These are phyloP conservation scores for Auricularia auricula-judae DNA, from an alignment of 768 basidiomycete species.

Conservation along the genomic window DNA sequence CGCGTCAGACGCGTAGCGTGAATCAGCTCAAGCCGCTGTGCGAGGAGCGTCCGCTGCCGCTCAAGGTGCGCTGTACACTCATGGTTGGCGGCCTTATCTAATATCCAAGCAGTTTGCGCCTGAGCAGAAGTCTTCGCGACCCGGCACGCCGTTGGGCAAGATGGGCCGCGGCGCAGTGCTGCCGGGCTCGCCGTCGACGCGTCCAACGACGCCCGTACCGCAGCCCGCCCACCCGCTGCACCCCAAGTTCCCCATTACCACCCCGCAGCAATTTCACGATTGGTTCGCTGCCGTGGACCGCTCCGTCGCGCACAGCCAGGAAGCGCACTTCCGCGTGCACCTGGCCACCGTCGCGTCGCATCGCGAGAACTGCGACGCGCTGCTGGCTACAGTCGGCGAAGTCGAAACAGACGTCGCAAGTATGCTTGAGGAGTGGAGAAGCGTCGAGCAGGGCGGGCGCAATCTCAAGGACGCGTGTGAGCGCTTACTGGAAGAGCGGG, in stretches of 20 bases:
- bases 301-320: conserved; percentile 86
- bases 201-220: conserved; percentile 11
- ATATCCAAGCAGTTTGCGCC: neutral
- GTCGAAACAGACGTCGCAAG: conserved; percentile 63
- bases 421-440: conserved; percentile 77
- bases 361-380: conserved; percentile 61
- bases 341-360: conserved; percentile 67
- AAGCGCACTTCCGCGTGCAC: conserved; percentile 83
- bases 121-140: conserved; percentile 5
- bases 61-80: conserved; percentile 43
- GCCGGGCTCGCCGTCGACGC: conserved; percentile 8
- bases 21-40: conserved; percentile 48
- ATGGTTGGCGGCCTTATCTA: too few relatives aligned
- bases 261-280: conserved; percentile 94
- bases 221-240: conserved; percentile 35
- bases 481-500: conserved; percentile 78
- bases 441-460: conserved; percentile 88
- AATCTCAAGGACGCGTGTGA: conserved; percentile 89
- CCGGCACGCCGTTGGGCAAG: conserved; percentile 2
- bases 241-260: conserved; percentile 69
- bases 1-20: conserved; percentile 58
- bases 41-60: conserved; percentile 52
- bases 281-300: conserved; percentile 88
- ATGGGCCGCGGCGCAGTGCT: neutral
- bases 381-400: conserved; percentile 62